These are phyloP conservation scores for Chloris gayana DNA, from an alignment of 176 grass and related monocot genomes.

Conservation along the genomic window DNA sequence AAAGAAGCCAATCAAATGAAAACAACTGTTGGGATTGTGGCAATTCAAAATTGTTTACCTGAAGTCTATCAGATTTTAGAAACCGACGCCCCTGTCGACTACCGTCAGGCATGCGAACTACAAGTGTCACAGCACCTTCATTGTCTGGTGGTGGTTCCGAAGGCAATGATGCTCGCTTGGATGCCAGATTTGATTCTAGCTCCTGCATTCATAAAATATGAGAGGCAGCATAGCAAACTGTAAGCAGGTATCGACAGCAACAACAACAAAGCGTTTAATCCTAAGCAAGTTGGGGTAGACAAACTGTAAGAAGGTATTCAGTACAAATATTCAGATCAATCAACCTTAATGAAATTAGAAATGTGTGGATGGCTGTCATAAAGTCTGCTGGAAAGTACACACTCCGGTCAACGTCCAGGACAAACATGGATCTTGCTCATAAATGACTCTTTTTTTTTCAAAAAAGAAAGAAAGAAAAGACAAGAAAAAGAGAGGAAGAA, in stretches of 20 bases:
- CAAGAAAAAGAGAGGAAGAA: neutral
- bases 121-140: conserved; percentile 79
- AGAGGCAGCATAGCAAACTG: conserved; percentile 16
- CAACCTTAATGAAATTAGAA: neutral
- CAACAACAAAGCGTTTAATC: too few relatives aligned
- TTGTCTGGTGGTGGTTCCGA: conserved; percentile 64
- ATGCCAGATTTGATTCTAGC: conserved; percentile 72
- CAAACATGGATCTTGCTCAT: neutral
- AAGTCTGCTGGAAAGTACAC: conserved; percentile 1
- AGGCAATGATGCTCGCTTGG: conserved; percentile 78
- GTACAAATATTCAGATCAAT: conserved; percentile 3
- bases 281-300: too few relatives aligned
- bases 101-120: conserved; percentile 95
- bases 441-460: neutral
- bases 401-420: neutral
- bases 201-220: conserved; percentile 55
- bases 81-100: conserved; percentile 78
- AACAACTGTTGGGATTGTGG: conserved; percentile 19
- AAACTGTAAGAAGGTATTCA: conserved; percentile 6
- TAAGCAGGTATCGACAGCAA: conserved; percentile 17
- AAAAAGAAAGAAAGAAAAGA: too few relatives aligned
- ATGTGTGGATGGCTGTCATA: conserved; percentile 12
- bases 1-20: conserved; percentile 10
- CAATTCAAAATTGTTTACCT: conserved; percentile 53
- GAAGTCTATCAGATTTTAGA: conserved; percentile 90